Conservation (phyloP, 2,329 filamentous ascomycete species). For the Aspergillus texensis region DNA sequence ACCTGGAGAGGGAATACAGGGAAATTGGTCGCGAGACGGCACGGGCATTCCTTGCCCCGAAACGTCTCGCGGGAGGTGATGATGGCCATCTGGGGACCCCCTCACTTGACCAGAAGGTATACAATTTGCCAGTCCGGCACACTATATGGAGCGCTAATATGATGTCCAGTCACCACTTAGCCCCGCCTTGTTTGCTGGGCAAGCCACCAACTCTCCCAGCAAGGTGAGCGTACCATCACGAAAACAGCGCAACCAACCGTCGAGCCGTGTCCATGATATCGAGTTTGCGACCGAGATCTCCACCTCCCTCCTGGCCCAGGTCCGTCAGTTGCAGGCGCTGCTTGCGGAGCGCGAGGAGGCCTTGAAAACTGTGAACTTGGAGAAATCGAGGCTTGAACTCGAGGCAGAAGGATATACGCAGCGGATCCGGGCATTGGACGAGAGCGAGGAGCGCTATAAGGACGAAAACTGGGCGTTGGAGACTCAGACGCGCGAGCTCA, state of each 20-base stretch:
- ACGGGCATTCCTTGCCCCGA: conserved; percentile 82
- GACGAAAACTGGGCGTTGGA: conserved; percentile 99
- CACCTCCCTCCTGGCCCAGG: conserved; percentile 89
- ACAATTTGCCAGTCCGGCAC: conserved; percentile 1
- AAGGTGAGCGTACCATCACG: conserved; percentile 86
- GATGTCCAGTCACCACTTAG: conserved; percentile 65
- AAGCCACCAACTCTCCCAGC: conserved; percentile 81
- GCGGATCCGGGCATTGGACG: conserved; percentile 79
- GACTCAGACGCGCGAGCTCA: conserved; percentile 83
- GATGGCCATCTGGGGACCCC: conserved; percentile 48
- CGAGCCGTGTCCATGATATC: conserved; percentile 89
- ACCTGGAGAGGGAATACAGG: conserved; percentile 93
- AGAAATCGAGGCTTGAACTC: conserved; percentile 78
- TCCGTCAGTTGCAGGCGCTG: conserved; percentile 83
- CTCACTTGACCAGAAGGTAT: conserved; percentile 51
- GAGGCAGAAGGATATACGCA: conserved; percentile 80
- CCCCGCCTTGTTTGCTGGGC: conserved; percentile 78
- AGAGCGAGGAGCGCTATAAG: conserved; percentile 94
- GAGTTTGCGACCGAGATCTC: conserved; percentile 99
- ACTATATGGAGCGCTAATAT: not conserved
- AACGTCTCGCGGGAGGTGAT: conserved; percentile 74
- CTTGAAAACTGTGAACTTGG: conserved; percentile 71
- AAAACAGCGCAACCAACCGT: conserved; percentile 86
- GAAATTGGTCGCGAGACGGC: conserved; percentile 89
- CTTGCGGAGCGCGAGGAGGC: conserved; percentile 87